Base-by-base conservation (phyloP, 2,329 filamentous ascomycete genomes). In the Metarhizium anisopliae region DNA sequence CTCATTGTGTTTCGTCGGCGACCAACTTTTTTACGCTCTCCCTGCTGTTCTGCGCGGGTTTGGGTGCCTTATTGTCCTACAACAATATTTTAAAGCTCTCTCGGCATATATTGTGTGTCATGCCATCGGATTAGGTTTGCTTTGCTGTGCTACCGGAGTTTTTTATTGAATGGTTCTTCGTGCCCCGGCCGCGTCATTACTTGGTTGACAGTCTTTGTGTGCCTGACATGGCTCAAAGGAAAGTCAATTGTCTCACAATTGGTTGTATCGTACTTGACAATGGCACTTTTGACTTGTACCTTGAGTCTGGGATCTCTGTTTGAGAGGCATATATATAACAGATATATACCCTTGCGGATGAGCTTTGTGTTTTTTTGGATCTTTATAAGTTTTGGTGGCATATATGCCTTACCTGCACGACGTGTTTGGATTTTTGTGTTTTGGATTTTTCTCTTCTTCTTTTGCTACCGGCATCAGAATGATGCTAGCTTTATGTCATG, bases 261-360 rank as follows among this genome's bases (percentile, higher is more conserved):
- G 32, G 7, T 35, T 35, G 32, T 35, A 8, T 35, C 32, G 7
- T 11, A 7, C 7, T 35, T 35, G 32, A 11, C 32, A 35, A 35
- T 5, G 32, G 32, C 10, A 5, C 32, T 35, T 25, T 16, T 43
- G 25, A 38, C 11, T 42, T 42, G 10, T 13, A 6, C 6, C n/a
- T 42, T 42, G 10, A 14, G 13, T 13, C n/a, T 16, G 13, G 14
- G 14, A 16, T 42, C 25, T 25, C 25, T 25, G 40, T 47, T 47
- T 47, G 43, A 20, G 43, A 47, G 43, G 18, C 38, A 50, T 16
- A 54, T 11, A 47, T 7, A 36, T 25, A 45, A 40, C 5, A 25
- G 20, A 25, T 55, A 50, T 50, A 54, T 45, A 54, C 53, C 38
- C 53, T 25, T 50, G 30, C 29, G 47, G 25, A 54, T 18, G 16